Evolutionary conservation across 345 rosid genomes (phyloP).

Genomic region (Luvunga scandens): DNA sequence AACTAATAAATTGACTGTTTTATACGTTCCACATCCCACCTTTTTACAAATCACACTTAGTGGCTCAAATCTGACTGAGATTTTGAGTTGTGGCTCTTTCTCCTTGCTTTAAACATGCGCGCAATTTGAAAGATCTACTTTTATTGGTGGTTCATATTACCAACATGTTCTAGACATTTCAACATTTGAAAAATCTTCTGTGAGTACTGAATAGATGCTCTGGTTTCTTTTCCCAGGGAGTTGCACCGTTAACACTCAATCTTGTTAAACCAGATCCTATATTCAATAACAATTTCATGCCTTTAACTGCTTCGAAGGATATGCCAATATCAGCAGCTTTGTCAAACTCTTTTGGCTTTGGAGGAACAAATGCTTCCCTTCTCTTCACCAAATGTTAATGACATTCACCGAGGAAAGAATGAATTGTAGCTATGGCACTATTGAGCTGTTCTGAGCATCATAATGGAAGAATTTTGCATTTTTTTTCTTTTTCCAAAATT

Average conservation of each 20-base stretch:
- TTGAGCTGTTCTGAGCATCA: neutral
- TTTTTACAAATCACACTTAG: neutral
- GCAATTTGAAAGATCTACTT: neutral
- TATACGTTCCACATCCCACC: neutral
- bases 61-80: neutral
- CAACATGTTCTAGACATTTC: neutral
- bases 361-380: slow-evolving; percentile 89
- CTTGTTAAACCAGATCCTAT: slow-evolving; percentile 73
- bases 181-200: neutral
- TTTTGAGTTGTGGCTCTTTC: neutral
- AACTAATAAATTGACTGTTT: neutral
- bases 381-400: slow-evolving; percentile 34
- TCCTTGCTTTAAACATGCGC: neutral
- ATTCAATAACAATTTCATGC: slow-evolving; percentile 56
- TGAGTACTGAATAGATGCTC: neutral
- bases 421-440: neutral
- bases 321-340: slow-evolving; percentile 67
- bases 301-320: slow-evolving; percentile 63
- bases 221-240: slow-evolving; percentile 54
- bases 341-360: slow-evolving; percentile 92
- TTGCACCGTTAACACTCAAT: slow-evolving; percentile 84
- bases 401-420: neutral
- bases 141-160: neutral
- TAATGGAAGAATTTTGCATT: neutral
- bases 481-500: neutral